Evolutionary conservation across 805 yeast genomes (phyloP).

Genomic region (Teunomyces panamensis): DNA sequence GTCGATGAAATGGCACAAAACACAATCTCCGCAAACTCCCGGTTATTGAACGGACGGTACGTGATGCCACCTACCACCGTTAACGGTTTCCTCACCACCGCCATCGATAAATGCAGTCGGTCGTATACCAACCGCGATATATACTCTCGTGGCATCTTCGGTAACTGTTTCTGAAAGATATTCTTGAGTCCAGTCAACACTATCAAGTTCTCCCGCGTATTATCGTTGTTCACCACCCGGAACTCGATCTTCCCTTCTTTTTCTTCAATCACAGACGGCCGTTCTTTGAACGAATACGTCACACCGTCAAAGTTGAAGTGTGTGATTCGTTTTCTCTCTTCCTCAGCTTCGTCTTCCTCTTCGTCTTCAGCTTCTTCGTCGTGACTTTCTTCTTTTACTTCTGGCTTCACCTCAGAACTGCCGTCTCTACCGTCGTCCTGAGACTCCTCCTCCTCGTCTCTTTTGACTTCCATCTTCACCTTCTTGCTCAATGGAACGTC

Average conservation of each 20-base stretch:
- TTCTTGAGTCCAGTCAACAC: slow-evolving; percentile 93
- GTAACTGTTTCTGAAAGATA: slow-evolving; percentile 94
- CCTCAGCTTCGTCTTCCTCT: slow-evolving; percentile 44
- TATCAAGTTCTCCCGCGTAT: slow-evolving; percentile 80
- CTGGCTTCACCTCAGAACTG: slow-evolving; percentile 12
- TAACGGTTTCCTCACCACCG: slow-evolving; percentile 88
- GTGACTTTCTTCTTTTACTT: slow-evolving; percentile 23
- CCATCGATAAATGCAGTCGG: slow-evolving; percentile 90
- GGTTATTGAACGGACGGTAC: slow-evolving; percentile 84
- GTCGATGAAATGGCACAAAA: slow-evolving; percentile 97
- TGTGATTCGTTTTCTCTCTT: slow-evolving; percentile 40
- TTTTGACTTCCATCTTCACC: slow-evolving; percentile 18
- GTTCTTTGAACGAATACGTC: slow-evolving; percentile 77
- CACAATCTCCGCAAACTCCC: slow-evolving; percentile 96
- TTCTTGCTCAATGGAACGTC: slow-evolving; percentile 24
- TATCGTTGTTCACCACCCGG: slow-evolving; percentile 94
- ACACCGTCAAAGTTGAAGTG: slow-evolving; percentile 73
- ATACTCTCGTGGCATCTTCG: slow-evolving; percentile 98
- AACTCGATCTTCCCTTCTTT: slow-evolving; percentile 91
- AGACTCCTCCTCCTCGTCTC: slow-evolving; percentile 16
- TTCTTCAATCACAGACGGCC: slow-evolving; percentile 94
- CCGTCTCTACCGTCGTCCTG: slow-evolving; percentile 9
- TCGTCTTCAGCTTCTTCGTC: slow-evolving; percentile 30
- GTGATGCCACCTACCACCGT: slow-evolving; percentile 98
- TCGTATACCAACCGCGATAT: slow-evolving; percentile 94